Base-by-base conservation (phyloP, 2,329 filamentous ascomycete species). In the Furcasterigmium sp. region DNA sequence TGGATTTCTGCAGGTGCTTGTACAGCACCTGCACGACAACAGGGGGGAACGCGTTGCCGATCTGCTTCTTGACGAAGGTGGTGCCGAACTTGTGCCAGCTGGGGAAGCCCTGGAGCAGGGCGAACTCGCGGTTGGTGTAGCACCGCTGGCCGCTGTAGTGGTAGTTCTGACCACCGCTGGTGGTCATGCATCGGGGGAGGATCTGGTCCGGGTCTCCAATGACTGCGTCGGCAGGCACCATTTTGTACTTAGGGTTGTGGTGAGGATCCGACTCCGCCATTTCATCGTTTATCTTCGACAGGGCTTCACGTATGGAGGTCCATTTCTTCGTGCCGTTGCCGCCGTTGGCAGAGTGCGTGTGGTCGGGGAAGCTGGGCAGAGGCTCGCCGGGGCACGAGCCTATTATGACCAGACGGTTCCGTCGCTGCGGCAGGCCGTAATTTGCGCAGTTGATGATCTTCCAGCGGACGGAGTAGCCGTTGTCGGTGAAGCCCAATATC, bases 31-130 rank as follows among this genome's bases (percentile, higher is more conserved):
- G 61, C 3, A 78, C 78, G 0, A 75, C 72, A 21, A 65, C 65
- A 0, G 86, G 79, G 0, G 88, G 85, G 14, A 91, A 88, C 0
- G 87, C 87, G 54, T 93, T 91, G 0, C 87, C 87, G 49, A 91
- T 86, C 57, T 90, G 85, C 49, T 69, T 75, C 51, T 75, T 75
- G 14, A 78, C 63, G 13, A 56, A 59, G 1, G 58, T 62, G 15
- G 60, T 57, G 0, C 59, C 66, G 53, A 91, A 91, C 1, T 59
- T 57, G 56, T 87, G 84, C 3, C 65, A 56, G 0, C 63, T 46
- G 0, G 85, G 84, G 41, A 93, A 93, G 0, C 82, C 82, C 50
- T 89, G 84, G 1, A 93, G 58, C 3, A 70, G 70, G 0, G 87
- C 85, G 19, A 79, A 72, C 56, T 94, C 88, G 1, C 83, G 72